Base-by-base conservation (phyloP, 805 yeast genomes). In the Lachancea mirantina region DNA sequence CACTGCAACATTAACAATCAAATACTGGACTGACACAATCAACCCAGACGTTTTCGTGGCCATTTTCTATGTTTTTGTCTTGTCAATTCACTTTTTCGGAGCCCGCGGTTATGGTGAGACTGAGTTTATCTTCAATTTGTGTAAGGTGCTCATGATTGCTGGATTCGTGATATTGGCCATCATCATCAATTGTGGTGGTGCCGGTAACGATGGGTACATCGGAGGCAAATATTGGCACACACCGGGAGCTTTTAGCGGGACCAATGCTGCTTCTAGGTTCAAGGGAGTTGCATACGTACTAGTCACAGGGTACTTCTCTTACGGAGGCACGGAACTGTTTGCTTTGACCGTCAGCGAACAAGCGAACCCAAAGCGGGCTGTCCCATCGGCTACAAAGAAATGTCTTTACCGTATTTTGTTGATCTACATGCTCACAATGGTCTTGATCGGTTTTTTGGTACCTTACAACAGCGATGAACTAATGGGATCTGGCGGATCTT, bases 91-190 rank as follows among this genome's bases (percentile, higher is more conserved):
- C 45, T 42, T 73, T 35, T 69, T 42, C 31, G 38, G 74, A 34
- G 83, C 84, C 45, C 65, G 61, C 45, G 82, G 82, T 38, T 78
- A 76, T 47, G 84, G 83, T 55, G 84, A 78, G 56, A 75, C 76
- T 20, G 84, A 78, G 55, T 75, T 71, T 43, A 49, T 72, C 26
- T 68, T 78, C 45, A 71, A 77, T 33, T 29, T 62, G 14, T 59
- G 70, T 35, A 78, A 78, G 52, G 70, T 75, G n/a, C 28, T 65
- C 13, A 76, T 80, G 55, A 68, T 78, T 32, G 35, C 66, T 25
- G 82, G 80, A 5, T 78, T 76, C 49, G 65, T 72, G 38, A 65
- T 78, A 35, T 58, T 76, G 30, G 69, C 74, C 39, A 63, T 77
- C 30, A 61, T 76, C 14, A 55, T 76, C 31, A 68, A 70, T 37